Percentiles rank a stretch among this genome's conserved stretches.
Conservation (phyloP, 208 protist genomes). For the Vickermania ingenoplastis region DNA sequence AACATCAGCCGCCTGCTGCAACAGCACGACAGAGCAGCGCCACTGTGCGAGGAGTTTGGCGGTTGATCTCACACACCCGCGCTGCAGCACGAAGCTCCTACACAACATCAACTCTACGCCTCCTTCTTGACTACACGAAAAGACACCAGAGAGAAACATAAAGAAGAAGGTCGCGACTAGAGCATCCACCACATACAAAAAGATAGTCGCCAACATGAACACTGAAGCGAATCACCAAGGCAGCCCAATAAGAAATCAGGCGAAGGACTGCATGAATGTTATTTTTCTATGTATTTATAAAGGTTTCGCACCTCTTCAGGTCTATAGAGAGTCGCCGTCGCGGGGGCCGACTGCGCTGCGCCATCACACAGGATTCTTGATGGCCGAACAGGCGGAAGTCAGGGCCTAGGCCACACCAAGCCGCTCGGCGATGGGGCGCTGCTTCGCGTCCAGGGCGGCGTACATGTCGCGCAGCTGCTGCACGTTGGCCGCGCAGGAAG, state of each 20-base stretch:
- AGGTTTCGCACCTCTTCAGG: too few species aligned
- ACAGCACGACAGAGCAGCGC: neutral
- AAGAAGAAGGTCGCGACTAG: neutral
- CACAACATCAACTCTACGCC: too few species aligned
- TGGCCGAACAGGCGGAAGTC: neutral
- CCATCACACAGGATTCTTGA: neutral
- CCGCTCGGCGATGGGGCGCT: neutral
- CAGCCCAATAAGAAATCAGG: neutral
- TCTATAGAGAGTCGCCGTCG: too few species aligned
- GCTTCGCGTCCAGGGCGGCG: neutral
- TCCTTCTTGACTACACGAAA: neutral
- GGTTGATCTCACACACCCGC: neutral
- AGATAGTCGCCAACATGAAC: neutral
- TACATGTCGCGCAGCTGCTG: too few species aligned
- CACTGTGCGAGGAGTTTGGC: neutral
- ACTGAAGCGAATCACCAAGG: neutral
- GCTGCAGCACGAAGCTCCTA: too few species aligned
- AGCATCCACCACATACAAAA: neutral
- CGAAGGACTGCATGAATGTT: neutral
- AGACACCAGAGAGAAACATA: neutral
- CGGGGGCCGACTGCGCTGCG: too few species aligned
- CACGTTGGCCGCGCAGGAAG: too few species aligned
- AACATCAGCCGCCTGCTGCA: neutral
- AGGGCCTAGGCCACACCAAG: neutral
- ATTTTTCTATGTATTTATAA: neutral